Conservation (phyloP, 495 filamentous ascomycete species). For the Neurospora sp. region DNA sequence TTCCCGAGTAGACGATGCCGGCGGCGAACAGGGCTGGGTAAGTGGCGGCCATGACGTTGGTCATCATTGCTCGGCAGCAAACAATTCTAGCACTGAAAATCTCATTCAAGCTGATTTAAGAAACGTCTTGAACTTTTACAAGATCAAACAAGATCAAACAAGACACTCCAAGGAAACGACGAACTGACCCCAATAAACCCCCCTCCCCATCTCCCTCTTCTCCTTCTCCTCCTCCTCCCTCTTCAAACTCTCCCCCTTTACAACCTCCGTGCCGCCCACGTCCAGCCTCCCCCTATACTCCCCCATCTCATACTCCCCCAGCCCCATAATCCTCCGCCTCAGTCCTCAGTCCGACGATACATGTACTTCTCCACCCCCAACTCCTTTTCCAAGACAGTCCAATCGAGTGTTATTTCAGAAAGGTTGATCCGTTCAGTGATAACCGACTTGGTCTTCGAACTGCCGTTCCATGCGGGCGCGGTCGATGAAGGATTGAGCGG, state of each 20-base stretch:
- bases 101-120: too few species aligned
- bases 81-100: too few species aligned
- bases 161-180: too few species aligned
- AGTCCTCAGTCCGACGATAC: neutral
- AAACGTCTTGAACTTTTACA: too few species aligned
- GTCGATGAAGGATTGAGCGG: conserved; percentile 10
- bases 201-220: neutral
- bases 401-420: neutral
- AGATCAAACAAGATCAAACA: too few species aligned
- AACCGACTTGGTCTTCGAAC: neutral
- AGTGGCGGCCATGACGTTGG: conserved; percentile 26
- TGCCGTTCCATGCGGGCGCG: conserved; percentile 11
- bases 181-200: too few species aligned
- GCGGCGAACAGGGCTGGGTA: conserved; percentile 36
- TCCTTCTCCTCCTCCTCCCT: neutral
- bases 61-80: conserved; percentile 31
- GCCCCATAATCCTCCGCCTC: neutral
- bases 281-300: too few species aligned
- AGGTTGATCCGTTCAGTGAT: neutral
- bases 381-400: neutral
- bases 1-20: conserved; percentile 29
- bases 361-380: neutral
- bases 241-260: neutral
- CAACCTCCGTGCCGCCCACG: neutral
- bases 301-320: too few species aligned